These are phyloP conservation scores for Fusarium incarnatum DNA, from an alignment of 2,329 filamentous ascomycete species.

Conservation along the genomic window DNA sequence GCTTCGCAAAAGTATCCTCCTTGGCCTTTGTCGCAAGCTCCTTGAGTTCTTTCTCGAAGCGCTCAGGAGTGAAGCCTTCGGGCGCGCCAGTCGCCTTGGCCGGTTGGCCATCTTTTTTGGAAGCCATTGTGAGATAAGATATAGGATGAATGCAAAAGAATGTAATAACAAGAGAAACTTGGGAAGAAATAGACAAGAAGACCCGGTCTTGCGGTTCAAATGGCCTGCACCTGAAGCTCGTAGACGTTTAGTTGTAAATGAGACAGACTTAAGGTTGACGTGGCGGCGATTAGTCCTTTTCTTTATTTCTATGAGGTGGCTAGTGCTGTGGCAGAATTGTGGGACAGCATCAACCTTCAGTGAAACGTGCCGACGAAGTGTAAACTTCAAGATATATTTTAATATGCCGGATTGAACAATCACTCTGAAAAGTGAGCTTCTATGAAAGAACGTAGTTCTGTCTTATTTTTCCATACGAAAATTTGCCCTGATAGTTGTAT, in stretches of 20 bases:
- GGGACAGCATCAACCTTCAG: neutral
- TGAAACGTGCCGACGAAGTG: neutral
- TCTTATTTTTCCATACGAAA: neutral
- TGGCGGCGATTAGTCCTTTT: conserved; percentile 31
- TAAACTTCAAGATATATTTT: neutral
- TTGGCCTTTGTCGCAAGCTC: conserved; percentile 60
- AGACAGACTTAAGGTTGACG: conserved; percentile 40
- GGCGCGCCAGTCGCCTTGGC: conserved; percentile 42
- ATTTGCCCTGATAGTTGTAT: neutral
- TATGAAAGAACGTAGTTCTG: neutral
- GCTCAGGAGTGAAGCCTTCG: conserved; percentile 60
- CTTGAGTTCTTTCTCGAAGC: conserved; percentile 66
- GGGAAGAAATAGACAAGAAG: conserved; percentile 8
- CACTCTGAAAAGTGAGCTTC: neutral
- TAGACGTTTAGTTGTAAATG: conserved; percentile 38
- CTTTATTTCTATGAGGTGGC: conserved; percentile 37
- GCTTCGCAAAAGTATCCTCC: conserved; percentile 49
- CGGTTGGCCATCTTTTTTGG: conserved; percentile 30
- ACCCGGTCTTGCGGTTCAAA: conserved; percentile 42
- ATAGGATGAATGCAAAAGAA: conserved; percentile 10
- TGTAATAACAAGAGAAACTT: conserved; percentile 11
- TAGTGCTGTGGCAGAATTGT: conserved; percentile 36
- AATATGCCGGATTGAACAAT: neutral
- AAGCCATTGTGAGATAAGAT: conserved; percentile 33
- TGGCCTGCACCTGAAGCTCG: conserved; percentile 50